These are phyloP conservation scores for Aspergillus jensenii DNA, from an alignment of 2,329 filamentous ascomycete species.

Conservation along the genomic window DNA sequence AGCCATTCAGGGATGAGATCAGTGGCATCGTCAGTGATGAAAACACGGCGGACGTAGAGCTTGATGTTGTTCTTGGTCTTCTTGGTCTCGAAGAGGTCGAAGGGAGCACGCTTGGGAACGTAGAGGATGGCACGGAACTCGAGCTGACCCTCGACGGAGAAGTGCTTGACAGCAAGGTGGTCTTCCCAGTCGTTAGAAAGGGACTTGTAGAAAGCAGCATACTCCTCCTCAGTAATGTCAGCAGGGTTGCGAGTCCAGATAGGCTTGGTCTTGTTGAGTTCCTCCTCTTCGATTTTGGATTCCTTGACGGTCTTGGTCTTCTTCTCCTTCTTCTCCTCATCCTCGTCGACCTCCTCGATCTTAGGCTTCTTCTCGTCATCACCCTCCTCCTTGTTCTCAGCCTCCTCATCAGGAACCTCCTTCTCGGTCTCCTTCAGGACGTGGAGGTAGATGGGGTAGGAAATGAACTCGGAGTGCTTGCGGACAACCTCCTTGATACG, in stretches of 20 bases:
- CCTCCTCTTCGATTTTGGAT: constrained; percentile 97
- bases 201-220: constrained; percentile 99
- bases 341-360: constrained; percentile 89
- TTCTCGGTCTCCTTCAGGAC: constrained; percentile 99
- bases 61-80: constrained; percentile 99
- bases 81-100: constrained; percentile 99
- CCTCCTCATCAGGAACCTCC: constrained; percentile 96
- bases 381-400: constrained; percentile 68
- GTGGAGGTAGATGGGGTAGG: constrained; percentile 99
- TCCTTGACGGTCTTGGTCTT: constrained; percentile 99
- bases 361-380: constrained; percentile 92
- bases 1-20: constrained; percentile 99
- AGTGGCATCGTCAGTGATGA: constrained; percentile 99
- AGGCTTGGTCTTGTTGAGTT: constrained; percentile 99
- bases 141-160: constrained; percentile 99
- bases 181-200: constrained; percentile 99
- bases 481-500: constrained; percentile 99
- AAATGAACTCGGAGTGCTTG: constrained; percentile 99
- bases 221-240: constrained; percentile 95
- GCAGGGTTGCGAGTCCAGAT: constrained; percentile 99
- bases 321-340: constrained; percentile 78
- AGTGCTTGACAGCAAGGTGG: constrained; percentile 99
- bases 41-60: constrained; percentile 99
- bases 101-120: constrained; percentile 98
- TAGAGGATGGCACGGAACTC: constrained; percentile 99